These are phyloP conservation scores for Leccinum subrobustum DNA, from an alignment of 1,284 basidiomycete genomes.

Conservation along the genomic window DNA sequence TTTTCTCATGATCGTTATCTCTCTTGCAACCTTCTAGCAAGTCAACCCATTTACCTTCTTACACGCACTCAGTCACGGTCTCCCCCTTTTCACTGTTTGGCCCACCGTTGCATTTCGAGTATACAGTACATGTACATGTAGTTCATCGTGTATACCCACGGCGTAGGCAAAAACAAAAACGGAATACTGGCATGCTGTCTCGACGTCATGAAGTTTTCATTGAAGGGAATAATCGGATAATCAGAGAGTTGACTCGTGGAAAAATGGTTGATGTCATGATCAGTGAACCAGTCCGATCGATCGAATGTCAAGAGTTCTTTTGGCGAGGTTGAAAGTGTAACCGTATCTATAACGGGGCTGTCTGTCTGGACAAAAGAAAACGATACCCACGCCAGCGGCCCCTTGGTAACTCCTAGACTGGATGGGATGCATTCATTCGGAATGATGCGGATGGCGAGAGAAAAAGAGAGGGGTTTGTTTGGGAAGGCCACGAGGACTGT, in stretches of 20 bases:
- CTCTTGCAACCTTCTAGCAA: not conserved
- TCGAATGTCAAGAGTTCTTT: not conserved
- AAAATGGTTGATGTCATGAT: not conserved
- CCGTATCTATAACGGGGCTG: not conserved
- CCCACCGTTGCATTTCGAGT: not conserved
- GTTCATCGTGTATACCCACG: not conserved
- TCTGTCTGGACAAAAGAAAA: not conserved
- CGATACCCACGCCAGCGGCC: not conserved
- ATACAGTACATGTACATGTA: not conserved
- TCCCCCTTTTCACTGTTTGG: not conserved
- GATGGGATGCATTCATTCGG: not conserved
- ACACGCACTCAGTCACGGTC: not conserved
- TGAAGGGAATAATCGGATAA: not conserved
- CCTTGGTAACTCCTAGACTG: not conserved
- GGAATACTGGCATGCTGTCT: not conserved
- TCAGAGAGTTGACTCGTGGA: not conserved
- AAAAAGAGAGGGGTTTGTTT: not conserved
- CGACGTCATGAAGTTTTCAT: not conserved
- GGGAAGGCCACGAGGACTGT: not conserved
- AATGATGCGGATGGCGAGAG: not conserved
- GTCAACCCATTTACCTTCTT: not conserved
- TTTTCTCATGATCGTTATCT: constrained; percentile 17
- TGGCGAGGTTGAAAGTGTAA: not conserved
- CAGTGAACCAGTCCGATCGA: not conserved
- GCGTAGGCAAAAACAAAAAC: not conserved